These are phyloP conservation scores for Citrus inodora DNA, from an alignment of 345 rosid genomes.

Conservation along the genomic window DNA sequence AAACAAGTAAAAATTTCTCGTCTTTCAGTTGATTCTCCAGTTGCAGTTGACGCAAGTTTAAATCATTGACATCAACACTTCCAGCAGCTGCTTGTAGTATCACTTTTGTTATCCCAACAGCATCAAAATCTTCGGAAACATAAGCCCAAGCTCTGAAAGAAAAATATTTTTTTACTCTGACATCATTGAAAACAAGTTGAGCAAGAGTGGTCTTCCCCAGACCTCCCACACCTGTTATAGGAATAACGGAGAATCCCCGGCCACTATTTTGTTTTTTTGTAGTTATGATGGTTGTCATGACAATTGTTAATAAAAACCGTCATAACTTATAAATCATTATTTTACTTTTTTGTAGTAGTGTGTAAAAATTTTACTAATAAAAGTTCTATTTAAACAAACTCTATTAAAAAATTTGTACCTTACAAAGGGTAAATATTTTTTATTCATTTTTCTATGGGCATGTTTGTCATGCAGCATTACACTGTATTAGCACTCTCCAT, in stretches of 20 bases:
- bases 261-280: neutral
- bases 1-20: conserved; percentile 17
- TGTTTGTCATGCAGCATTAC: too few species aligned
- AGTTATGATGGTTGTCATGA: too few species aligned
- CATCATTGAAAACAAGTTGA: conserved; percentile 16
- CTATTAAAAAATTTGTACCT: too few species aligned
- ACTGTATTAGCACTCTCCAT: too few species aligned
- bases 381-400: too few species aligned
- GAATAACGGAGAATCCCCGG: conserved; percentile 3
- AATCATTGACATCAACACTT: neutral
- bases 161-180: neutral
- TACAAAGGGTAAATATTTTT: too few species aligned
- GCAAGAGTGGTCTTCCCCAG: conserved; percentile 23
- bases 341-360: too few species aligned
- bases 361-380: too few species aligned
- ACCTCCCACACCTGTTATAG: conserved; percentile 26
- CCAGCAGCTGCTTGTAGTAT: too few species aligned
- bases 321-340: too few species aligned
- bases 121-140: conserved; percentile 12
- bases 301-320: too few species aligned
- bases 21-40: neutral
- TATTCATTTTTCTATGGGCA: too few species aligned
- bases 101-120: neutral
- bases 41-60: neutral
- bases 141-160: conserved; percentile 2